These are phyloP conservation scores for Trichoderma lentiforme DNA, from an alignment of 2,329 filamentous ascomycete species.

Conservation along the genomic window DNA sequence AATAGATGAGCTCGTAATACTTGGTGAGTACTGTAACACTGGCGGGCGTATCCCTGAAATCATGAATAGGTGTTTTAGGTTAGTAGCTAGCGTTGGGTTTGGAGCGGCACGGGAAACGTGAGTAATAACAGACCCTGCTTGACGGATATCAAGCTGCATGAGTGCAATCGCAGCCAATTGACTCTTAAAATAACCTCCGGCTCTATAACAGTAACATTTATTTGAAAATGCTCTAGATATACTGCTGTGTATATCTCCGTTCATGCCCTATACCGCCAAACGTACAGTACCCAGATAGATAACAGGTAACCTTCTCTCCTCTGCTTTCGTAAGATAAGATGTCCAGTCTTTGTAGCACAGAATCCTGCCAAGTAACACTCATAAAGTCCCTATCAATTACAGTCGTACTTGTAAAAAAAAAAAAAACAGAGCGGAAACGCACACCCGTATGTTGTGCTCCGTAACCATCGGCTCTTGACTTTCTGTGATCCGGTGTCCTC, in stretches of 20 bases:
- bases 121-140: neutral
- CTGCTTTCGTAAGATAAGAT: neutral
- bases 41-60: slow-evolving; percentile 1
- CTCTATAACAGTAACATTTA: neutral
- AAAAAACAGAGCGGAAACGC: neutral
- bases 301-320: neutral
- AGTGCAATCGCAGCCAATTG: neutral
- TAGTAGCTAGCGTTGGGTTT: neutral
- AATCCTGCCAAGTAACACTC: neutral
- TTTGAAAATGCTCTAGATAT: neutral
- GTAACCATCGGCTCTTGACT: neutral
- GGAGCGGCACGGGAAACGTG: neutral
- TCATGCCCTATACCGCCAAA: neutral
- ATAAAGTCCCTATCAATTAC: neutral
- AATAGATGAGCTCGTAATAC: neutral
- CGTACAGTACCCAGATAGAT: neutral
- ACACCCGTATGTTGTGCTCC: neutral
- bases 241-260: neutral
- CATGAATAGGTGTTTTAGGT: slow-evolving; percentile 6
- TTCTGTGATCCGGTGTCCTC: neutral
- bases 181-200: neutral
- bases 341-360: neutral
- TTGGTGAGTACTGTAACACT: neutral
- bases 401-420: neutral
- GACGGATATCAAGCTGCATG: neutral